Evolutionary conservation across 1,139 yeast species (phyloP).

Genomic region (Nakaseomyces kungkrabaensis): DNA sequence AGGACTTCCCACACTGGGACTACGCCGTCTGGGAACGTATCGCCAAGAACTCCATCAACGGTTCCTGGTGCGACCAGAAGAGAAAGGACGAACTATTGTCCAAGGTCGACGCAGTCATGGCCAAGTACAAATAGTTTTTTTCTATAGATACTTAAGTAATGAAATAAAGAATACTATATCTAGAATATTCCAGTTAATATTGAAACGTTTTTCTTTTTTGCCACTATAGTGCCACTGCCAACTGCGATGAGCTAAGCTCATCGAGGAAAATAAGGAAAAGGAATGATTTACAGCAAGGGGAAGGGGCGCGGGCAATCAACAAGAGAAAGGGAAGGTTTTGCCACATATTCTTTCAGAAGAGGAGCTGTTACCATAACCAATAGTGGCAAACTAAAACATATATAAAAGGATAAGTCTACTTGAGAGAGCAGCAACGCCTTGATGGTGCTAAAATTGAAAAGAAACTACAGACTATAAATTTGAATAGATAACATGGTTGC

Average conservation of each 20-base stretch:
- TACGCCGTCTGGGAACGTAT: slow-evolving; percentile 48
- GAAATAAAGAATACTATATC: too few relatives aligned
- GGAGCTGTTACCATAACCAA: too few relatives aligned
- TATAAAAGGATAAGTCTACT: neutral
- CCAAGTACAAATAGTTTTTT: slow-evolving; percentile 31
- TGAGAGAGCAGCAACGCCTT: too few relatives aligned
- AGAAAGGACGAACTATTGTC: slow-evolving; percentile 37
- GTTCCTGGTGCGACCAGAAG: slow-evolving; percentile 57
- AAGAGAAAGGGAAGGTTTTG: neutral
- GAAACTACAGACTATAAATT: neutral
- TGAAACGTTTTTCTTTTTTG: too few relatives aligned
- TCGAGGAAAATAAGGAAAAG: neutral
- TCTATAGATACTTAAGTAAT: neutral
- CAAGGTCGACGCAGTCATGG: slow-evolving; percentile 39
- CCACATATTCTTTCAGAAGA: neutral
- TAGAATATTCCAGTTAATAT: too few relatives aligned
- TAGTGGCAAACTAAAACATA: too few relatives aligned
- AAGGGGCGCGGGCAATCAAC: neutral
- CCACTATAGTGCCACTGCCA: too few relatives aligned
- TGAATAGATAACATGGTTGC: neutral
- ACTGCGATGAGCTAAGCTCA: neutral
- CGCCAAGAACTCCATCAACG: slow-evolving; percentile 52
- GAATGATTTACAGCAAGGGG: neutral
- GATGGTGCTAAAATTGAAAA: too few relatives aligned
- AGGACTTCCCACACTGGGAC: slow-evolving; percentile 47